A percentile compares a stretch with the other conserved stretches of the same genome.
These are phyloP conservation scores for Waltergamsia citrina DNA, from an alignment of 2,329 filamentous ascomycete species.

Conservation along the genomic window DNA sequence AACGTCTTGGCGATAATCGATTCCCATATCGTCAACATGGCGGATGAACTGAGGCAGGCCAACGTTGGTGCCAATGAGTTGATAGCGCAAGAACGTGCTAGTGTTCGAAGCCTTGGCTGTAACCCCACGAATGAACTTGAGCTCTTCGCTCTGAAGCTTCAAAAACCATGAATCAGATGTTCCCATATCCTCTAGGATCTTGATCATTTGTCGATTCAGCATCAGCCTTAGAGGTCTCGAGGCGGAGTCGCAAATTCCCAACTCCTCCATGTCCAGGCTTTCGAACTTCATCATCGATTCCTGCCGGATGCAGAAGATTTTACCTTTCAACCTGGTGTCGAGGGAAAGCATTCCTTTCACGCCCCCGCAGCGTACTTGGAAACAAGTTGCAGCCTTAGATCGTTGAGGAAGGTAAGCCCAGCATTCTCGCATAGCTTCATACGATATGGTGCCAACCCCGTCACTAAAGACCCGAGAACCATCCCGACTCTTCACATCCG, in stretches of 20 bases:
- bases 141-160: slow-evolving; percentile 50
- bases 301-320: slow-evolving; percentile 49
- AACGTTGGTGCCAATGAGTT: slow-evolving; percentile 51
- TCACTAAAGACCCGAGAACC: slow-evolving; percentile 62
- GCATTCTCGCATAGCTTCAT: slow-evolving; percentile 46
- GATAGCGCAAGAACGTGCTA: slow-evolving; percentile 52
- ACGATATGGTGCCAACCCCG: slow-evolving; percentile 67
- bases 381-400: slow-evolving; percentile 47
- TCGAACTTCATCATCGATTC: slow-evolving; percentile 74
- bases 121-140: slow-evolving; percentile 49
- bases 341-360: slow-evolving; percentile 73
- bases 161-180: slow-evolving; percentile 51
- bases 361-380: slow-evolving; percentile 67
- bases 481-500: slow-evolving; percentile 40
- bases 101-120: slow-evolving; percentile 52
- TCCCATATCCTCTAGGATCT: slow-evolving; percentile 74
- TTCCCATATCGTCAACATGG: slow-evolving; percentile 42
- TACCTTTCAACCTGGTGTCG: slow-evolving; percentile 49
- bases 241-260: slow-evolving; percentile 66
- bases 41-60: slow-evolving; percentile 53
- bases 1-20: slow-evolving; percentile 57
- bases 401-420: slow-evolving; percentile 42
- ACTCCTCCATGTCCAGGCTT: slow-evolving; percentile 38
- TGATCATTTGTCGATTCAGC: slow-evolving; percentile 74
- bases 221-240: slow-evolving; percentile 58